These are phyloP conservation scores for Pogostemon cablin DNA, from an alignment of 257 asterid genomes.

Conservation along the genomic window DNA sequence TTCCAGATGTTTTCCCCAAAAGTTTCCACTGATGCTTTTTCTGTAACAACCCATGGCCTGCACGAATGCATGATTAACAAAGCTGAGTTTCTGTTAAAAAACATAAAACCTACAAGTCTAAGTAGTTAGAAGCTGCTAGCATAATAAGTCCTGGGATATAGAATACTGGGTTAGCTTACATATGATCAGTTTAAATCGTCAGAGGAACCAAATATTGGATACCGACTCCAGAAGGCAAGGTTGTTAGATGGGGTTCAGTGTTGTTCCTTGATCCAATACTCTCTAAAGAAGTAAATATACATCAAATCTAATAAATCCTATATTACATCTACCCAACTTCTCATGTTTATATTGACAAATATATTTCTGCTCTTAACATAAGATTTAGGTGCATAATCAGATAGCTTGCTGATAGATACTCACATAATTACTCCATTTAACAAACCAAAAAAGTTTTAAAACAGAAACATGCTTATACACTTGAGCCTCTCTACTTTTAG, in stretches of 20 bases:
- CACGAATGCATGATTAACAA: slow-evolving; percentile 9
- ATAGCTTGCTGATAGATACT: no score
- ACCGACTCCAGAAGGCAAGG: neutral
- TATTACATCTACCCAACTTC: no score
- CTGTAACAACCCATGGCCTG: slow-evolving; percentile 54
- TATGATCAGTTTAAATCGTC: slow-evolving; percentile 4
- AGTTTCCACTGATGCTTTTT: slow-evolving; percentile 12
- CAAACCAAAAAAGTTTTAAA: no score
- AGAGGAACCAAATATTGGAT: neutral
- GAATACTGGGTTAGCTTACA: neutral
- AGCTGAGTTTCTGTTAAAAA: slow-evolving; percentile 17
- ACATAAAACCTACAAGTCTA: neutral
- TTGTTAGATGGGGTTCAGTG: neutral
- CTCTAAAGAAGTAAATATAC: neutral
- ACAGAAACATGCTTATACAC: no score
- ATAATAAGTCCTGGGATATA: neutral
- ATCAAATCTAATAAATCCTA: neutral
- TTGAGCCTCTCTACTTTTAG: no score
- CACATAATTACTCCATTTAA: no score
- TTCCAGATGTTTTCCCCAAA: slow-evolving; percentile 20
- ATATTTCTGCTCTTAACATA: no score
- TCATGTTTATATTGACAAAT: no score
- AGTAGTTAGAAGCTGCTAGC: neutral
- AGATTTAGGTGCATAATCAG: no score
- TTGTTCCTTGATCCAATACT: neutral